Evolutionary conservation across 2,329 filamentous ascomycete genomes (phyloP).

Genomic region (Paecilomyces sp.): DNA sequence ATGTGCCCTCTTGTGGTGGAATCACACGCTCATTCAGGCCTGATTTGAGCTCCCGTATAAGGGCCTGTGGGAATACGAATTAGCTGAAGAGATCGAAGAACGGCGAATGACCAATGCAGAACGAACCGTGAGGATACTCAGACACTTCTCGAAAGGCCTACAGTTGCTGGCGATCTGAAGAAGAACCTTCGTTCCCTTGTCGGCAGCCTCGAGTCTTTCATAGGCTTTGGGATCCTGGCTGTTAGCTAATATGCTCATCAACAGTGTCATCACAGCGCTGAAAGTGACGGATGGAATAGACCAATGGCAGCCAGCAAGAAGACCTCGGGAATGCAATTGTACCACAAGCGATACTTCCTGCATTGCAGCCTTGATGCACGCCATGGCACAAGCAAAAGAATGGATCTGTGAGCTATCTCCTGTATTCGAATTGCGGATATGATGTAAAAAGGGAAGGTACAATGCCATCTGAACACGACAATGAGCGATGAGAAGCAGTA

Average conservation of each 20-base stretch:
- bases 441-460: neutral
- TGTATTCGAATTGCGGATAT: neutral
- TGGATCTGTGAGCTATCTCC: neutral
- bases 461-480: neutral
- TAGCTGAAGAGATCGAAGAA: neutral
- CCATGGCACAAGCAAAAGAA: neutral
- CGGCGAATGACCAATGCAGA: neutral
- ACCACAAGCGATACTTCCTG: neutral
- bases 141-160: neutral
- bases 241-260: neutral
- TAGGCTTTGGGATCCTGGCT: neutral
- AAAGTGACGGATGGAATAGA: neutral
- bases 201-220: neutral
- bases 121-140: neutral
- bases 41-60: neutral
- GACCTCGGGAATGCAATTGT: neutral
- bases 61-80: neutral
- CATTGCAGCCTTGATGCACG: neutral
- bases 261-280: neutral
- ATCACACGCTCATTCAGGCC: neutral
- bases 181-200: neutral
- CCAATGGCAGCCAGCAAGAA: neutral
- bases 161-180: neutral
- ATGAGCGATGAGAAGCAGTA: neutral
- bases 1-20: neutral